phyloP scores from a whole-genome alignment of 2,329 filamentous ascomycete species.

The Diaporthe sp. region DNA sequence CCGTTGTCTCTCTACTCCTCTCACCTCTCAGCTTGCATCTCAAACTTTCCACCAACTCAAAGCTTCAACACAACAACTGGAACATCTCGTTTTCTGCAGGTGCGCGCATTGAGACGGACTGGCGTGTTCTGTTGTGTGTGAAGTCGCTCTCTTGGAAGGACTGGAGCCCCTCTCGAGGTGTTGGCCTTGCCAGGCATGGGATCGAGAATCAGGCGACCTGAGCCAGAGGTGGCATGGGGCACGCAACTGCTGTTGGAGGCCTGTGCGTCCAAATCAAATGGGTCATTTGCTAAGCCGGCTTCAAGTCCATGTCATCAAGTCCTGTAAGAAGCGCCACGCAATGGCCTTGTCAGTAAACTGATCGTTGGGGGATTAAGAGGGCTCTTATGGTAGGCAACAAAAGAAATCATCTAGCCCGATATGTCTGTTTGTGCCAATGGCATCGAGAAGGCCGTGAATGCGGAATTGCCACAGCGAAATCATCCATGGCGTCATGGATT shows the following conservation, averaged over 20 bases:
- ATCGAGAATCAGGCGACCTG: not conserved
- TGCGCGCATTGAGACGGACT: not conserved
- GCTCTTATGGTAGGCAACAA: conserved; percentile 12
- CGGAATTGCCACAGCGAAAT: conserved; percentile 26
- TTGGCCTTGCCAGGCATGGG: not conserved
- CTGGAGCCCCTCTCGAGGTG: not conserved
- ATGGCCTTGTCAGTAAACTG: conserved; percentile 34
- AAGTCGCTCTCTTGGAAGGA: not conserved
- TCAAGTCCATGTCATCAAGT: conserved; percentile 29
- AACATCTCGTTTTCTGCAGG: not conserved
- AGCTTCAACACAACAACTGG: not conserved
- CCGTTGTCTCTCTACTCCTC: not conserved
- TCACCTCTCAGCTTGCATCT: not conserved
- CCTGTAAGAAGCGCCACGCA: conserved; percentile 31
- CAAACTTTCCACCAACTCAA: conserved; percentile 10
- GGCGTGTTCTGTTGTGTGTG: not conserved
- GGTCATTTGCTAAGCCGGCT: conserved; percentile 17
- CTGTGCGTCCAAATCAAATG: not conserved
- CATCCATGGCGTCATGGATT: conserved; percentile 1
- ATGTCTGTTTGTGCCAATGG: conserved; percentile 28
- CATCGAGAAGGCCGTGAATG: conserved; percentile 24
- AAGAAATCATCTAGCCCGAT: conserved; percentile 32
- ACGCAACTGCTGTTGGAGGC: not conserved
- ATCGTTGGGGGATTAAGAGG: not conserved
- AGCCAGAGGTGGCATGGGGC: not conserved